Evolutionary conservation across 106 monocot species (phyloP).

Genomic region (Chionographis japonica): DNA sequence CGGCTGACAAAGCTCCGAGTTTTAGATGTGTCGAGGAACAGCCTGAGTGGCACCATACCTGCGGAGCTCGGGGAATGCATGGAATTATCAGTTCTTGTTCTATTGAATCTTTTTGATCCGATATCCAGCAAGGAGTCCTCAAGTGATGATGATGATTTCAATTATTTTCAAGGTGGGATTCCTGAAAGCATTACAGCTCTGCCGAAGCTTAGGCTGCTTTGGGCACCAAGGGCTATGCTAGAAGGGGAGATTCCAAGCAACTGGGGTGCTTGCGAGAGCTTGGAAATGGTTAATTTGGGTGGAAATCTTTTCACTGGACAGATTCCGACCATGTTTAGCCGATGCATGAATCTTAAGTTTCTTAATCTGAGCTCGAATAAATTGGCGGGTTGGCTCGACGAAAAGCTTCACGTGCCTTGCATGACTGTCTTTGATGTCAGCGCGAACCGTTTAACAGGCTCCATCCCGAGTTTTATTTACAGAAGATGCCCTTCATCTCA

Average conservation of each 20-base stretch:
- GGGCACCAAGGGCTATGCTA: constrained; percentile 64
- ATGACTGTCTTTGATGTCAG: constrained; percentile 84
- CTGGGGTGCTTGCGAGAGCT: constrained; percentile 68
- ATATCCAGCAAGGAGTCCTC: constrained; percentile 9
- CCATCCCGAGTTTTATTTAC: constrained; percentile 50
- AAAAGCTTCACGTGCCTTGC: constrained; percentile 53
- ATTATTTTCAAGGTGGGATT: constrained; percentile 71
- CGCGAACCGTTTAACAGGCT: constrained; percentile 59
- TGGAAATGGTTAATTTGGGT: constrained; percentile 79
- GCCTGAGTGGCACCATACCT: constrained; percentile 63
- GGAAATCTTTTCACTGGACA: constrained; percentile 54
- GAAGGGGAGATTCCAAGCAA: constrained; percentile 67
- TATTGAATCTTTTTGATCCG: constrained; percentile 42
- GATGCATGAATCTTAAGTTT: constrained; percentile 65
- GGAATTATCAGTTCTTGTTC: constrained; percentile 55
- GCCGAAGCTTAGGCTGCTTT: constrained; percentile 69
- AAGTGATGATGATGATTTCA: constrained; percentile 38
- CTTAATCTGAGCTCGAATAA: constrained; percentile 79
- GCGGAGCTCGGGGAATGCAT: constrained; percentile 68
- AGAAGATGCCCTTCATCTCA: constrained; percentile 21
- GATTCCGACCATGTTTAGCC: constrained; percentile 31
- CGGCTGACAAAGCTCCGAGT: constrained; percentile 41
- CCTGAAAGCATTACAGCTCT: constrained; percentile 46
- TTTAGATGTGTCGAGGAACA: constrained; percentile 80
- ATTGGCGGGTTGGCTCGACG: constrained; percentile 54